phyloP scores from a whole-genome alignment of 1,139 yeast species.

The Pneumocystis wakefieldiae region DNA sequence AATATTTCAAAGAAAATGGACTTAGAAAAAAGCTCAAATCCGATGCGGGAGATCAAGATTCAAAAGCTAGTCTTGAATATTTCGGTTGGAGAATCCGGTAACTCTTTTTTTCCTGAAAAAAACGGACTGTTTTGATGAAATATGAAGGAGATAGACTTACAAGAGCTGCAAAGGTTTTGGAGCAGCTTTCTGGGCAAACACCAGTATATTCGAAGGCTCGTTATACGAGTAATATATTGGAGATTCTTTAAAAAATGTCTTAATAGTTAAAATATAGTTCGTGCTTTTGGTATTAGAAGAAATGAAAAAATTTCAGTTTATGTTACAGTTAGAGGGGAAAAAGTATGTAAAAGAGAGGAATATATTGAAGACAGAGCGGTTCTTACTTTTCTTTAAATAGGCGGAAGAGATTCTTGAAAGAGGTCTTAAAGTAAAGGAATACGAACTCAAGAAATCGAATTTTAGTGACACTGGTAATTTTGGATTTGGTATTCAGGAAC shows the following conservation, averaged over 20 bases:
- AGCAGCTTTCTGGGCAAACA: constrained; percentile 99
- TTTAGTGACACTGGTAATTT: constrained; percentile 99
- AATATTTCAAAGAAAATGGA: background rate
- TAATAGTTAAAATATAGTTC: constrained; percentile 99
- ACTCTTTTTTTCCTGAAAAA: background rate
- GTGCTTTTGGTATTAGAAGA: constrained; percentile 99
- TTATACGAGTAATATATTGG: background rate
- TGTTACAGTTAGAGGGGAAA: constrained; percentile 98
- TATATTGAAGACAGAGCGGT: background rate
- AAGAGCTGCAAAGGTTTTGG: constrained; percentile 99
- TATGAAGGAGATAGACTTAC: constrained; percentile 71
- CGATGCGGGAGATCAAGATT: constrained; percentile 98
- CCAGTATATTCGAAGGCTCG: constrained; percentile 76
- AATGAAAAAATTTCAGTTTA: constrained; percentile 99
- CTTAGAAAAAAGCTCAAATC: constrained; percentile 33
- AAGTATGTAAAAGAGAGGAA: constrained; percentile 13
- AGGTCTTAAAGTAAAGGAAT: constrained; percentile 99
- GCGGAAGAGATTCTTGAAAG: constrained; percentile 99
- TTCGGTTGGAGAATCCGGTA: constrained; percentile 99
- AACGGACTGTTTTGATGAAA: background rate
- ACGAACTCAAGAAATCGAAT: constrained; percentile 86
- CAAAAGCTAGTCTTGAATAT: constrained; percentile 99
- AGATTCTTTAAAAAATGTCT: background rate
- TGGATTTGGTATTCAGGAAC: constrained; percentile 99
- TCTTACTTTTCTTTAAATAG: constrained; percentile 19